Evolutionary conservation across 768 basidiomycete species (phyloP).

Genomic region (Cyclocybe aegerita): DNA sequence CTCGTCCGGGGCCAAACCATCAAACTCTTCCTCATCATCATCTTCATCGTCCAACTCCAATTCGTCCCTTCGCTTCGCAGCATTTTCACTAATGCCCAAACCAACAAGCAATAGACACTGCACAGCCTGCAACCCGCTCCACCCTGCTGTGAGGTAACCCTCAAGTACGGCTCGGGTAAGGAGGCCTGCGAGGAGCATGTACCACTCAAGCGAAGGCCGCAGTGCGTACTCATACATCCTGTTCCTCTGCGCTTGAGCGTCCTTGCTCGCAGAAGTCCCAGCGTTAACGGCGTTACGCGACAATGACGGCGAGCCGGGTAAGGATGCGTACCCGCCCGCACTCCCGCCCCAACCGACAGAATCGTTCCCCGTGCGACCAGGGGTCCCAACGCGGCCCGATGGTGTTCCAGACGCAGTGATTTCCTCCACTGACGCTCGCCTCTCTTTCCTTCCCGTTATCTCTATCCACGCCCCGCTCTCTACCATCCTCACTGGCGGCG

Average conservation of each 20-base stretch:
- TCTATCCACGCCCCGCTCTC: constrained; percentile 11
- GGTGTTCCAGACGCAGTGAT: background rate
- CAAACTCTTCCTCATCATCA: constrained; percentile 42
- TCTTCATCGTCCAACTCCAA: constrained; percentile 20
- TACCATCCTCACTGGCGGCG: constrained; percentile 24
- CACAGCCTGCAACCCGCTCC: constrained; percentile 70
- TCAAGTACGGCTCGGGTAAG: constrained; percentile 83
- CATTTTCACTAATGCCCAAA: constrained; percentile 40
- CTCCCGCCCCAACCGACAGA: background rate
- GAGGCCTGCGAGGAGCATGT: constrained; percentile 72
- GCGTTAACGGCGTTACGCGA: background rate
- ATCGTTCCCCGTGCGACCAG: background rate
- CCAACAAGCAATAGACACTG: constrained; percentile 77
- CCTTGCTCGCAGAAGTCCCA: background rate
- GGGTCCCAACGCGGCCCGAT: background rate
- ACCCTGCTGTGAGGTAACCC: constrained; percentile 80
- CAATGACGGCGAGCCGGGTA: constrained; percentile 5
- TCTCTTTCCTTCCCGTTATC: constrained; percentile 12
- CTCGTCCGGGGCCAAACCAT: constrained; percentile 73
- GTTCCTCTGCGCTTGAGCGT: constrained; percentile 8
- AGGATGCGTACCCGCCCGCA: background rate
- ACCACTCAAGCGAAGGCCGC: constrained; percentile 77
- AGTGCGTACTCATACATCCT: constrained; percentile 50
- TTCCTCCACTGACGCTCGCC: background rate
- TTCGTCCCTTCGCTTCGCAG: constrained; percentile 15